Percentiles rank a stretch among this genome's conserved stretches.
phyloP scores from a whole-genome alignment of 129 eudicot species.

The Lactuca saligna region DNA sequence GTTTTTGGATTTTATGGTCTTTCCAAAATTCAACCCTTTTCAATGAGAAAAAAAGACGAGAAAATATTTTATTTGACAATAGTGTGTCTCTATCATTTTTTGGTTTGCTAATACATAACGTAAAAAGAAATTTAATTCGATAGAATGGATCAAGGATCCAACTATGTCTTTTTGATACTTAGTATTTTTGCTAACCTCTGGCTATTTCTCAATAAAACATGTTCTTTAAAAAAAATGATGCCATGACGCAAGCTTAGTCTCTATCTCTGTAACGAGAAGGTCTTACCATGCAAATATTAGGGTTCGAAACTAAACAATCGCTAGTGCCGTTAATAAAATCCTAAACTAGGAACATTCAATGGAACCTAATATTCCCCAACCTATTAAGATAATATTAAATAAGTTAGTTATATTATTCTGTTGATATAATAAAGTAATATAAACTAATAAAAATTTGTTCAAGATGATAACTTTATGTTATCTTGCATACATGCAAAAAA shows the following conservation, averaged over 20 bases:
- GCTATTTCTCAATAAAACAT: too few species aligned
- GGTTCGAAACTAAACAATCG: slow-evolving; percentile 18
- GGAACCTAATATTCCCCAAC: slow-evolving; percentile 25
- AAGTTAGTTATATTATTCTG: background rate
- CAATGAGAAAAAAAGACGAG: too few species aligned
- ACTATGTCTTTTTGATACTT: too few species aligned
- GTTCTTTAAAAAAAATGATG: too few species aligned
- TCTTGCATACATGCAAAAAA: background rate
- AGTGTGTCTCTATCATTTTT: too few species aligned
- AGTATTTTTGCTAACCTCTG: too few species aligned
- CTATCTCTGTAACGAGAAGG: background rate
- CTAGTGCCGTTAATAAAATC: slow-evolving; percentile 33
- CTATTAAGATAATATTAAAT: slow-evolving; percentile 18
- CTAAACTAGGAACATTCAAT: slow-evolving; percentile 28
- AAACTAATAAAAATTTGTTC: background rate
- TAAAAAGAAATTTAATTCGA: too few species aligned
- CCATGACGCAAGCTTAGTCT: background rate
- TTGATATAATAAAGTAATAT: background rate
- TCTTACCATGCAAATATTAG: slow-evolving; percentile 17
- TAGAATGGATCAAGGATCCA: too few species aligned
- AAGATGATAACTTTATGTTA: background rate
- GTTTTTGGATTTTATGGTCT: too few species aligned
- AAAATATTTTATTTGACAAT: too few species aligned
- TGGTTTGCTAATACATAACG: too few species aligned
- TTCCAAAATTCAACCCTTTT: too few species aligned